These are phyloP conservation scores for Alternaria sp. DNA, from an alignment of 2,329 filamentous ascomycete species.

Conservation along the genomic window DNA sequence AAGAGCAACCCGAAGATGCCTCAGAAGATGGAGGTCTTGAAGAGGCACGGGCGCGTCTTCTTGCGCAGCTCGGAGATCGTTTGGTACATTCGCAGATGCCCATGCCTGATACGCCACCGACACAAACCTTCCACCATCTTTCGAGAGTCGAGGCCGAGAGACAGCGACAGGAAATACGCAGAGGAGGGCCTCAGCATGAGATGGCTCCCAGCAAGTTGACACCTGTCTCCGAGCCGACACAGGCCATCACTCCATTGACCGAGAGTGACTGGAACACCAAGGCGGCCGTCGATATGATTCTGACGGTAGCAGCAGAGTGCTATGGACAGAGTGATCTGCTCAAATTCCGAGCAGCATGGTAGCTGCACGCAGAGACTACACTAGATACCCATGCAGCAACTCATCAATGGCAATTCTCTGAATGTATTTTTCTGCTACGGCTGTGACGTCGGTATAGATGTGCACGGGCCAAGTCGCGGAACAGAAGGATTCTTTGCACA, in stretches of 20 bases:
- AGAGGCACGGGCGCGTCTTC: conserved; percentile 59
- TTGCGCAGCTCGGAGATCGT: conserved; percentile 52
- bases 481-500: conserved; percentile 25
- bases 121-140: conserved; percentile 4
- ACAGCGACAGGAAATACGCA: conserved; percentile 30
- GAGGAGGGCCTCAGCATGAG: conserved; percentile 10
- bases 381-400: conserved; percentile 10
- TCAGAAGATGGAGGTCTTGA: conserved; percentile 54
- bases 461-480: conserved; percentile 28
- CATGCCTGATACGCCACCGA: not conserved
- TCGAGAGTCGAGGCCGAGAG: conserved; percentile 37
- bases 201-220: not conserved
- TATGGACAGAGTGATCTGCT: conserved; percentile 90
- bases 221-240: conserved; percentile 2
- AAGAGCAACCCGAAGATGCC: conserved; percentile 20
- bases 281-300: conserved; percentile 89
- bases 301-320: conserved; percentile 85
- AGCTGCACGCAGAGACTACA: not conserved
- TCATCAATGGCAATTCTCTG: conserved; percentile 10
- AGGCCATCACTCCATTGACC: conserved; percentile 8
- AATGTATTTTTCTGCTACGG: not conserved
- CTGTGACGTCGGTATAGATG: conserved; percentile 19
- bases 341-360: conserved; percentile 67
- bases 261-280: conserved; percentile 60
- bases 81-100: conserved; percentile 35